These are phyloP conservation scores for Phytophthora aleatoria DNA, from an alignment of 352 stramenopile genomes.

Conservation along the genomic window DNA sequence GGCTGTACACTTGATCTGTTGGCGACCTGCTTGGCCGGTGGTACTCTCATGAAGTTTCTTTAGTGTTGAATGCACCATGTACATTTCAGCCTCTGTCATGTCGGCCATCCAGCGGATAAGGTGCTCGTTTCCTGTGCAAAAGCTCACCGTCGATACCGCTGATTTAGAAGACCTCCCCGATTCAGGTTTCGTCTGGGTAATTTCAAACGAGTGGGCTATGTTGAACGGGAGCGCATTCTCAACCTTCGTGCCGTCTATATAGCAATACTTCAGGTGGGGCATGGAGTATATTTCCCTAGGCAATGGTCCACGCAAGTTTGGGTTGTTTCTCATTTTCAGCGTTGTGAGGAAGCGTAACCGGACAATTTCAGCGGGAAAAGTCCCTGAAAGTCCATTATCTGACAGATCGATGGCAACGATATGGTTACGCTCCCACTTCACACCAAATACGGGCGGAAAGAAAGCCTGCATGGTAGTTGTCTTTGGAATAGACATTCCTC, in stretches of 20 bases:
- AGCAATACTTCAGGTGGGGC: constrained; percentile 61
- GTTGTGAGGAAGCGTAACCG: constrained; percentile 53
- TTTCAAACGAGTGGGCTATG: constrained; percentile 58
- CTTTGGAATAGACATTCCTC: constrained; percentile 16
- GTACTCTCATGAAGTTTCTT: constrained; percentile 45
- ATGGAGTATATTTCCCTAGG: constrained; percentile 43
- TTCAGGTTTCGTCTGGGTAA: constrained; percentile 49
- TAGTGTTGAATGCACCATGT: constrained; percentile 54
- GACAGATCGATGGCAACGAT: constrained; percentile 62
- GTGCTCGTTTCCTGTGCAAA: constrained; percentile 40
- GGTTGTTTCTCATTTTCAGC: constrained; percentile 67
- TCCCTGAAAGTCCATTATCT: constrained; percentile 52
- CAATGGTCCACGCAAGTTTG: constrained; percentile 40
- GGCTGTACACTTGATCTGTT: constrained; percentile 42
- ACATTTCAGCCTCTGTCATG: constrained; percentile 61
- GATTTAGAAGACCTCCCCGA: constrained; percentile 1
- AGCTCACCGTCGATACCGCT: constrained; percentile 45
- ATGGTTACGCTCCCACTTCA: constrained; percentile 66
- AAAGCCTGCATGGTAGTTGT: constrained; percentile 37
- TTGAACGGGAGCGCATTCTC: constrained; percentile 51
- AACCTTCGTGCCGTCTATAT: constrained; percentile 60
- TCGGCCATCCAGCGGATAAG: constrained; percentile 53
- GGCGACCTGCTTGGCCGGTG: constrained; percentile 5
- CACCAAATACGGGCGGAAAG: constrained; percentile 43
- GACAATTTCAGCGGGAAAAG: constrained; percentile 45